Percentiles rank a stretch among this genome's conserved stretches.
phyloP scores from a whole-genome alignment of 2,329 filamentous ascomycete species.

The Aspergillus unguis region DNA sequence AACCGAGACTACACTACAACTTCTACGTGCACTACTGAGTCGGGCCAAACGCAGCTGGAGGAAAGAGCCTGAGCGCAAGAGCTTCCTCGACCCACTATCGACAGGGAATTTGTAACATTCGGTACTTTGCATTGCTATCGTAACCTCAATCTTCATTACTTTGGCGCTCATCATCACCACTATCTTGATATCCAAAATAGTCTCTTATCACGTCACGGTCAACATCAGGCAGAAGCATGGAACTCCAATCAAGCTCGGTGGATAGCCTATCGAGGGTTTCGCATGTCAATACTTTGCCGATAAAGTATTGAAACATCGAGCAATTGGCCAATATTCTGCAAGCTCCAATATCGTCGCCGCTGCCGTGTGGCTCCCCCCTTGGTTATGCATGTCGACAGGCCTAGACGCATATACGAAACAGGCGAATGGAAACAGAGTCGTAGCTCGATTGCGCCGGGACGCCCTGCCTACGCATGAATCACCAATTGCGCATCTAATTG shows the following conservation, averaged over 20 bases:
- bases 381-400: slow-evolving; percentile 2
- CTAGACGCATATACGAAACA: slow-evolving; percentile 1
- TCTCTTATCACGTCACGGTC: not conserved
- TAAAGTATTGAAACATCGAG: not conserved
- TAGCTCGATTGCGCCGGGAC: not conserved
- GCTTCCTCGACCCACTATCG: not conserved
- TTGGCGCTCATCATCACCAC: no score
- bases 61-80: slow-evolving; percentile 3
- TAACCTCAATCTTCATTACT: not conserved
- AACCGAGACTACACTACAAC: no score
- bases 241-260: not conserved
- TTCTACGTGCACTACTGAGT: not conserved
- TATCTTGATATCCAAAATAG: no score
- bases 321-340: not conserved
- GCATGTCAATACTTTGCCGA: not conserved
- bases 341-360: not conserved
- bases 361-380: not conserved
- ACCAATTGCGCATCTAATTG: not conserved
- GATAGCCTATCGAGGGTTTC: not conserved
- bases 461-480: not conserved
- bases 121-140: not conserved
- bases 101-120: not conserved
- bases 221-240: not conserved
- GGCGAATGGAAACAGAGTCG: not conserved
- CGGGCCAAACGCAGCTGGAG: not conserved